Base-by-base conservation (phyloP, 345 rosid species). In the Moricandia moricandioides region DNA sequence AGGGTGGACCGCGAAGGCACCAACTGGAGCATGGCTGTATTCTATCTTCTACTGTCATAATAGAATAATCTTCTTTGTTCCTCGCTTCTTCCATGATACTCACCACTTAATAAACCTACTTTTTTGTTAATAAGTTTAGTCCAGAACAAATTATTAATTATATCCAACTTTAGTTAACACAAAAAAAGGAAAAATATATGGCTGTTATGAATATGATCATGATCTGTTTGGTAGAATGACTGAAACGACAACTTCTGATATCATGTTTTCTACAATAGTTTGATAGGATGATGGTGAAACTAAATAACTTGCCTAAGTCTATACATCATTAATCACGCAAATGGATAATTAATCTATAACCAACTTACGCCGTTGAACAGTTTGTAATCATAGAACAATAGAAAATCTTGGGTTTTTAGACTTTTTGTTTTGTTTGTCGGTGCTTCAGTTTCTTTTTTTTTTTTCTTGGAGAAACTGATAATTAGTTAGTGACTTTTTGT, bases 11-110 rank as follows among this genome's bases (percentile, higher is more conserved):
- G 72, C 62, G 63, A 29, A 29, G 31, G 31, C 3, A 4, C 31
- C 31, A 69, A 69, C 72, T 69, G 63, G 72, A 69, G 52, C 13
- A 37, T 34, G 35, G 62, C 63, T 69, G 72, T 69, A 54, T 54
- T 35, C 18, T 35, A 54, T 24, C 52, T 24, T 21, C 34, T 31
- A 35, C 72, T 69, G 51, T 35, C 52, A n/a, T 35, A 55, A 21
- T 52, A 21, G 13, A 69, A 55, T 18, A 52, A 67, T 67, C 12
- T 16, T 35, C 33, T 69, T 55, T 69, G 63, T 69, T 69, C 72
- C 45, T 69, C 55, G 62, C 72, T 69, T 69, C 72, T 55, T 55
- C 63, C 72, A 35, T 55, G 1, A 40, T 34, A 55, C 63, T 69
- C 31, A 49, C 71, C 43, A 33, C 40, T 67, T 29, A 66, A 29